These are phyloP conservation scores for Boletus reticuloceps DNA, from an alignment of 768 basidiomycete genomes.

Conservation along the genomic window DNA sequence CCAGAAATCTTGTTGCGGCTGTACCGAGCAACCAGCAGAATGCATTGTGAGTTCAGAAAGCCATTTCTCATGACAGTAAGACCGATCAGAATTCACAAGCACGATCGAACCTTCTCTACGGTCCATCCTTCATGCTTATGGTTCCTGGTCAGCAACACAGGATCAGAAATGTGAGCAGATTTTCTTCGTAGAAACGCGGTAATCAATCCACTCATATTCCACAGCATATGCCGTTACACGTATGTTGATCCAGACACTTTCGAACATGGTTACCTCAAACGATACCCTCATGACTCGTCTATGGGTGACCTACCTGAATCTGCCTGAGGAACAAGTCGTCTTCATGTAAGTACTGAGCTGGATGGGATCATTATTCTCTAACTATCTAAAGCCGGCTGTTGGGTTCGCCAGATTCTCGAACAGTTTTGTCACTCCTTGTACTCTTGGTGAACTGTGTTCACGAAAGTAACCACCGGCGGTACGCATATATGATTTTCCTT, in stretches of 20 bases:
- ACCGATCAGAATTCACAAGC: constrained; percentile 38
- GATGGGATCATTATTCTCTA: background rate
- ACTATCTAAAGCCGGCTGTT: constrained; percentile 49
- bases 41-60: constrained; percentile 59
- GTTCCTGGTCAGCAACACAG: constrained; percentile 70
- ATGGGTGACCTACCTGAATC: constrained; percentile 63
- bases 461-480: constrained; percentile 56
- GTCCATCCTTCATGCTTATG: constrained; percentile 65
- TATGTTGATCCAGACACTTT: constrained; percentile 72
- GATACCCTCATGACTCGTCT: constrained; percentile 51
- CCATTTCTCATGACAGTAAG: background rate
- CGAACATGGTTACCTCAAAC: constrained; percentile 81
- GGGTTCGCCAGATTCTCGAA: constrained; percentile 60
- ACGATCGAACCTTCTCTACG: constrained; percentile 71
- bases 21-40: constrained; percentile 65
- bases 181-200: constrained; percentile 1
- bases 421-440: constrained; percentile 59
- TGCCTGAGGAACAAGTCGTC: constrained; percentile 72
- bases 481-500: constrained; percentile 25
- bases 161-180: constrained; percentile 51
- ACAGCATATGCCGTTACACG: constrained; percentile 64
- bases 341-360: constrained; percentile 56
- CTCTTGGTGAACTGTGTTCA: constrained; percentile 73
- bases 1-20: constrained; percentile 81
- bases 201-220: background rate